Evolutionary conservation across 2,329 filamentous ascomycete species (phyloP).

Genomic region (Colletotrichum liaoningense): DNA sequence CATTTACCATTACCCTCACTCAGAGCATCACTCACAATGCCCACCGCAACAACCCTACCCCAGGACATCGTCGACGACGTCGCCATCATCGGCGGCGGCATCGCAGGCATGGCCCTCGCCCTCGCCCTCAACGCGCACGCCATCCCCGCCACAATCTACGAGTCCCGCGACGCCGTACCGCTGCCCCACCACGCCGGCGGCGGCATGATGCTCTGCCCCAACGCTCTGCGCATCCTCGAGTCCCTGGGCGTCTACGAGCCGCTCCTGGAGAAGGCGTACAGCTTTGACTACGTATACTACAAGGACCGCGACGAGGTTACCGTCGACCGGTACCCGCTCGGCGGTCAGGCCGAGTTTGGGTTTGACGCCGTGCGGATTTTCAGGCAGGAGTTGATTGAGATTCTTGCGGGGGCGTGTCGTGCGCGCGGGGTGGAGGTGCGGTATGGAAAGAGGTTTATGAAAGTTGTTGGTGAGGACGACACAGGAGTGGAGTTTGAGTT

Average conservation of each 20-base stretch:
- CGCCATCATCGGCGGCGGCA: constrained; percentile 32
- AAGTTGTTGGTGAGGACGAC: constrained; percentile 53
- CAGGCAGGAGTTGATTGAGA: constrained; percentile 57
- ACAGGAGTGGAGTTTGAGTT: constrained; percentile 59
- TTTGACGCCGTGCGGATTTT: constrained; percentile 67
- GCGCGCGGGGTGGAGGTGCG: constrained; percentile 50
- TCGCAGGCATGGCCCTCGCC: constrained; percentile 51
- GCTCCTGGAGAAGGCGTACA: constrained; percentile 57
- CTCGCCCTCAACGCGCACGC: constrained; percentile 63
- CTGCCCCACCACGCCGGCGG: constrained; percentile 60
- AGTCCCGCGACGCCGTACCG: constrained; percentile 51
- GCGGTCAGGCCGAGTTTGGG: constrained; percentile 57
- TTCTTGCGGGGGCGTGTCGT: constrained; percentile 47
- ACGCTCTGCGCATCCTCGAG: constrained; percentile 66
- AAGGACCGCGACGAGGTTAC: constrained; percentile 47
- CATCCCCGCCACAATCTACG: constrained; percentile 64
- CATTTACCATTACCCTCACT: background rate
- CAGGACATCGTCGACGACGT: constrained; percentile 14
- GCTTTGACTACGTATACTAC: constrained; percentile 64
- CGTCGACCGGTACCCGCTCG: constrained; percentile 59
- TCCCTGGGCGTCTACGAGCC: constrained; percentile 58
- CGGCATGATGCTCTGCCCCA: constrained; percentile 70
- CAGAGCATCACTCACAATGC: background rate
- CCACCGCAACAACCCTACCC: background rate
- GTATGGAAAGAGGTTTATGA: constrained; percentile 56